Conservation (phyloP, 1,284 basidiomycete species). For the Melampsora americana region DNA sequence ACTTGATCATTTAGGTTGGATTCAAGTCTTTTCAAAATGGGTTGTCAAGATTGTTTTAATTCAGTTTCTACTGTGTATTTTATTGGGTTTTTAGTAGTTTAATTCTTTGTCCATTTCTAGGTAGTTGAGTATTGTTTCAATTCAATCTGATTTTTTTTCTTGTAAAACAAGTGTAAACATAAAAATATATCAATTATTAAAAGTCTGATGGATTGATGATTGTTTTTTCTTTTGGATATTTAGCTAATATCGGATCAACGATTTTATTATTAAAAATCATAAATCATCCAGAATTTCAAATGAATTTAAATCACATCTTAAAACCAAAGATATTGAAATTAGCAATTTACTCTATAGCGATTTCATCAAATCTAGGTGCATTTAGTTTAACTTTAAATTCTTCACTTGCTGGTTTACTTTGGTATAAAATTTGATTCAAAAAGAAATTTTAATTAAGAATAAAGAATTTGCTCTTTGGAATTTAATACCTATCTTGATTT, state of each 20-base stretch:
- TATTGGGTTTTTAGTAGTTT: conserved; percentile 41
- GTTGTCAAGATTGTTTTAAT: conserved; percentile 56
- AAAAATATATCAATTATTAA: too few species aligned
- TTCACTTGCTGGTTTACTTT: conserved; percentile 31
- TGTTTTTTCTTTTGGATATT: too few species aligned
- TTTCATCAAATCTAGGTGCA: conserved; percentile 37
- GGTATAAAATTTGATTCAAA: conserved; percentile 31
- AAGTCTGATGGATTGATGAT: too few species aligned
- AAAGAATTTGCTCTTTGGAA: conserved; percentile 30
- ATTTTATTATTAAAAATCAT: conserved; percentile 74
- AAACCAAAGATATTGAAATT: conserved; percentile 14
- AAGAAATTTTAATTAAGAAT: conserved; percentile 11
- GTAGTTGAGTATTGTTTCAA: conserved; percentile 57
- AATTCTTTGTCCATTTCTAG: conserved; percentile 58
- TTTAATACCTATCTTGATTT: conserved; percentile 15
- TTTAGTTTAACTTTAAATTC: conserved; percentile 42
- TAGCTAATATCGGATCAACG: conserved; percentile 77
- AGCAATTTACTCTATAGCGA: conserved; percentile 24
- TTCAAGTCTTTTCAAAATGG: conserved; percentile 76
- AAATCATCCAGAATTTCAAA: conserved; percentile 2
- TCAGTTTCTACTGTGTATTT: conserved; percentile 24
- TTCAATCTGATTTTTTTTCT: conserved; percentile 1
- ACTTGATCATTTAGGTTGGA: conserved; percentile 82
- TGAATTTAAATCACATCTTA: background rate
- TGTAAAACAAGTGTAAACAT: conserved; percentile 28